phyloP scores from a whole-genome alignment of 176 grass and related monocot species.

The Raddia distichophylla region DNA sequence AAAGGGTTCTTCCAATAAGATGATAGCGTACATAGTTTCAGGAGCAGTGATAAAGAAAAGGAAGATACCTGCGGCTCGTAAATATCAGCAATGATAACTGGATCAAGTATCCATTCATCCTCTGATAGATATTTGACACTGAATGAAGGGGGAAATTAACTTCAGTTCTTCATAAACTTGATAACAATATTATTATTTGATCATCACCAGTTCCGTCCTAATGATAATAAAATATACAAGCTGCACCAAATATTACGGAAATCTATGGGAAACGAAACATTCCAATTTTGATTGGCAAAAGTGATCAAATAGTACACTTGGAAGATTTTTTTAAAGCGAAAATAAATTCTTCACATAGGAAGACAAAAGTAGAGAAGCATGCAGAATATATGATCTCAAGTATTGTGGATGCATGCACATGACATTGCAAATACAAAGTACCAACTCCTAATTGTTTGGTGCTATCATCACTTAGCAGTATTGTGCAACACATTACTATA shows the following conservation, averaged over 20 bases:
- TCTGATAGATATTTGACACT: conserved; percentile 90
- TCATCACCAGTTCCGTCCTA: conserved; percentile 6
- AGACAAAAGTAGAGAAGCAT: conserved; percentile 10
- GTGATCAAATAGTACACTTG: neutral
- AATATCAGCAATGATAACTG: conserved; percentile 74
- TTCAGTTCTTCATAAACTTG: neutral
- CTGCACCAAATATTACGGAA: neutral
- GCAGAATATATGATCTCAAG: neutral
- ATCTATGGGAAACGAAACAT: neutral
- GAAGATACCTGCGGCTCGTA: conserved; percentile 78
- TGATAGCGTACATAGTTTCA: conserved; percentile 1
- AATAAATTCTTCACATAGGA: neutral
- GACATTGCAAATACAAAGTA: conserved; percentile 18
- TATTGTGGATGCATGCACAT: conserved; percentile 16
- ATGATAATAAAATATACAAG: neutral
- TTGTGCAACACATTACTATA: neutral
- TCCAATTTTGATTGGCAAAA: neutral
- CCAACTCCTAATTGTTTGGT: neutral
- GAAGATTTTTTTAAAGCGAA: neutral
- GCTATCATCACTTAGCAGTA: neutral
- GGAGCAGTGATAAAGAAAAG: neutral
- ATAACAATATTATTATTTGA: neutral
- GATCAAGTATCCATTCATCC: conserved; percentile 95
- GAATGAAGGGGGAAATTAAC: conserved; percentile 24
- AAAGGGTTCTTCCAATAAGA: neutral